Percentiles rank a stretch among this genome's conserved stretches.
These are phyloP conservation scores for Colletotrichum orbiculare DNA, from an alignment of 2,329 filamentous ascomycete species.

Conservation along the genomic window DNA sequence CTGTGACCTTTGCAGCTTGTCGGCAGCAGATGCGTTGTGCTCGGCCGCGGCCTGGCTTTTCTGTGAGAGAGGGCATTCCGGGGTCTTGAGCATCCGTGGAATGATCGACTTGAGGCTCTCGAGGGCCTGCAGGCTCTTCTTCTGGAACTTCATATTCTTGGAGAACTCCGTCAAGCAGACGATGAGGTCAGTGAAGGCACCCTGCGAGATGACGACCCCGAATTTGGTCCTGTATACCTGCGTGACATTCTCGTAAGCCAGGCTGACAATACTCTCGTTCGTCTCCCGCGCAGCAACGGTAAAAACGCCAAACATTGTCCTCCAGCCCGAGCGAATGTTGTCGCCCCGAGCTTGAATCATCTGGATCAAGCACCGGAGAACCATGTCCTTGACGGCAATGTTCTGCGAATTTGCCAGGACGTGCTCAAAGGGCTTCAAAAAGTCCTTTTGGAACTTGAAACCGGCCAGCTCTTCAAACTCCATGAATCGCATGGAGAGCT, in stretches of 20 bases:
- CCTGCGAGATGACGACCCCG: slow-evolving; percentile 94
- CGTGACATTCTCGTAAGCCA: slow-evolving; percentile 96
- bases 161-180: slow-evolving; percentile 98
- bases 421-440: slow-evolving; percentile 97
- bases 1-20: slow-evolving; percentile 64
- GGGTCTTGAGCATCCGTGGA: slow-evolving; percentile 93
- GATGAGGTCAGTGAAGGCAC: slow-evolving; percentile 94
- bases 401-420: slow-evolving; percentile 94
- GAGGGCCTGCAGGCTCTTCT: slow-evolving; percentile 96
- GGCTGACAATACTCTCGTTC: slow-evolving; percentile 94
- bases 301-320: slow-evolving; percentile 99
- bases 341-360: slow-evolving; percentile 98
- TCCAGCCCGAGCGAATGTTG: slow-evolving; percentile 97
- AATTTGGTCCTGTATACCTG: slow-evolving; percentile 97
- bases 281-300: slow-evolving; percentile 93
- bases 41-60: slow-evolving; percentile 54
- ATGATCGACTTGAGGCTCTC: slow-evolving; percentile 95
- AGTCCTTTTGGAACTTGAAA: slow-evolving; percentile 99
- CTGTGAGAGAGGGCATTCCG: slow-evolving; percentile 90
- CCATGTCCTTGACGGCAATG: slow-evolving; percentile 96
- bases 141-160: slow-evolving; percentile 98
- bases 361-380: slow-evolving; percentile 93
- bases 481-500: slow-evolving; percentile 98
- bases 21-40: slow-evolving; percentile 54
- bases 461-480: slow-evolving; percentile 97